Evolutionary conservation across 1,139 yeast species (phyloP), one percentile per base, ranked within the genome.

Genomic region (Taphrina communis): DNA sequence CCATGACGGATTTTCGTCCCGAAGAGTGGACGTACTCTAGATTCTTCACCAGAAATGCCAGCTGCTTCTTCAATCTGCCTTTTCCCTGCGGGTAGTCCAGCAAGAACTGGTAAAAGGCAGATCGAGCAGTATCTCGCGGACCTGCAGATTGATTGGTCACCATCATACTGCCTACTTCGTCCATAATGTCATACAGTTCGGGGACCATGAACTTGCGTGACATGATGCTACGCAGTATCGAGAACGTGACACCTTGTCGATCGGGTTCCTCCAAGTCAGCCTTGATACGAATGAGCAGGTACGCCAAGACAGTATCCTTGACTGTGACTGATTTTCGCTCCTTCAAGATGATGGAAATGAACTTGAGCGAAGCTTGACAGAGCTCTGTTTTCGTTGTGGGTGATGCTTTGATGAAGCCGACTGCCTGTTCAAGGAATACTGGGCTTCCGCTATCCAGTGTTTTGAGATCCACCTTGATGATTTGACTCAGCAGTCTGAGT

Each of bases 61-160:
- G 87, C 74, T 90, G 96, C 74, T 88, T 90, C 73, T 90, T 95
- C 67, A 94, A 79, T 73, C 92, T 85, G 6, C 95, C 93, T 75
- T 88, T 85, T 42, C 98, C 93, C 79, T 94, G 98, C 74, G 96
- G 98, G 75, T 90, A 94, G 75, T 92, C 97, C 88, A 93, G 89
- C 75, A 94, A 80, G 75, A 94, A 95, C 75, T 88, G 94, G 77
- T 87, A 89, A 77, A 87, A 95, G 0, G 90, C 87, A 72, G 90
- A 85, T 77, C 98, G 85, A 9, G 98, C 87, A 79, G 90, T 87
- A 75, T 90, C 95, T 71, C 99, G 84, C 66, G 93, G 89, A 75
- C 88, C 92, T 69, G 85, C 85, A 11, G 94, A 83, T 72, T 92
- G 97, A 77, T 90, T 91, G 0, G 97, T 94, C 39, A 94, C 87